Base-by-base conservation (phyloP, 106 monocot species). In the Acorus gramineus region DNA sequence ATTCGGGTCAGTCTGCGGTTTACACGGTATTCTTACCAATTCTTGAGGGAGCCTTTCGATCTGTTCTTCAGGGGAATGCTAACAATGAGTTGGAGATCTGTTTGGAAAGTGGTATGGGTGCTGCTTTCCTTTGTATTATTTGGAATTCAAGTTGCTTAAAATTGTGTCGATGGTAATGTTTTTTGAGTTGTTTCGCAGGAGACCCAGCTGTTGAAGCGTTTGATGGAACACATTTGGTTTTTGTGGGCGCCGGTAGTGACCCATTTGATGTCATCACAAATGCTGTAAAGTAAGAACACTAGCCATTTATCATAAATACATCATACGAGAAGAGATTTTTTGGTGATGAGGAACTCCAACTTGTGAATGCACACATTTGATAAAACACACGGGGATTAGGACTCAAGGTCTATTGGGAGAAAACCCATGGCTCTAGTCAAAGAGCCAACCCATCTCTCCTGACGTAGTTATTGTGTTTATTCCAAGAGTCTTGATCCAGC, bases 221-320 rank as follows among this genome's bases (percentile, higher is more conserved):
- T 59, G 78, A 89, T 62, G 89, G 89, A 55, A 79, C 66, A 2
- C 84, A 84, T 79, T 11, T 84, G 8, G 84, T 81, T 50, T 89
- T 84, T 62, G 69, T 88, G 61, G 71, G 61, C 14, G 75, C 81
- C 9, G 89, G 89, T 57, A 51, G 66, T 6, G 70, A 89, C 58
- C 84, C 84, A 42, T 89, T 84, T 52, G 84, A 89, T 71, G 84
- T 84, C 52, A 79, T 89, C 50, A 89, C 77, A 50, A 75, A 74
- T 71, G 81, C 89, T 48, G 83, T 87, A 47, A 87, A 87, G 87
- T 87, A 69, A 69, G 83, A 28, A 28, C 28, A 28, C 28, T 28
- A 28, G 28, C 28, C 28, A 28, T 28, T 28, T 28, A 28, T 28
- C 28, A 28, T 28, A 28, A 28, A 28, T 28, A 28, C 28, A 28